These are phyloP conservation scores for Penicillium cosmopolitanum DNA, from an alignment of 495 filamentous ascomycete species.

Conservation along the genomic window DNA sequence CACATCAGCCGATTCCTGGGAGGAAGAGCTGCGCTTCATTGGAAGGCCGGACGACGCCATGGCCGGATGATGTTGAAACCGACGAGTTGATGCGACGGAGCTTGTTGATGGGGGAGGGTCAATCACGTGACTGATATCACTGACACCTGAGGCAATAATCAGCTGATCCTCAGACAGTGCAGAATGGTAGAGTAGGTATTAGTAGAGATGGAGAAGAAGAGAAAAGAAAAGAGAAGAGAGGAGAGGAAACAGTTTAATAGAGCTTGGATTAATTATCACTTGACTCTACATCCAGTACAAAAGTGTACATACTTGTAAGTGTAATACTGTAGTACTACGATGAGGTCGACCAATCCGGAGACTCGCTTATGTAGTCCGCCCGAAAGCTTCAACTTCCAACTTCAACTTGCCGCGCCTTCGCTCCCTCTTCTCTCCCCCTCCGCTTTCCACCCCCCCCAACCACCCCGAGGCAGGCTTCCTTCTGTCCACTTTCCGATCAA, in stretches of 20 bases:
- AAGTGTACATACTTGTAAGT: no score
- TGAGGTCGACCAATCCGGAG: constrained; percentile 35
- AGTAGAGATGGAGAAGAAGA: background rate
- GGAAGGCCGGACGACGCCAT: constrained; percentile 39
- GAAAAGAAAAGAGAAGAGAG: no score
- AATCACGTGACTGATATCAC: constrained; percentile 11
- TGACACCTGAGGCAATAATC: constrained; percentile 14
- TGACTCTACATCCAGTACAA: no score
- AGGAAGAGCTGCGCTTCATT: constrained; percentile 49
- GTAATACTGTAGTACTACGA: no score
- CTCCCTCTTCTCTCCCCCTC: constrained; percentile 35
- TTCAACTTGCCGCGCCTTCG: constrained; percentile 24
- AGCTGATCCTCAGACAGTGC: background rate
- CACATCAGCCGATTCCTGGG: constrained; percentile 27
- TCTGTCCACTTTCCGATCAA: constrained; percentile 19
- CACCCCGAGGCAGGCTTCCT: constrained; percentile 22
- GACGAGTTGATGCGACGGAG: constrained; percentile 8
- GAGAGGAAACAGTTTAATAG: background rate
- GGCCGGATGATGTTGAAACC: constrained; percentile 19
- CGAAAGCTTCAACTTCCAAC: constrained; percentile 47
- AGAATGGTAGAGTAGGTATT: background rate
- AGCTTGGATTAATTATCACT: background rate
- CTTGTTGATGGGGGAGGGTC: constrained; percentile 17
- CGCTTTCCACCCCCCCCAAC: constrained; percentile 31
- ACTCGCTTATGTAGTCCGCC: constrained; percentile 43